These are phyloP conservation scores for Mycena belliarum DNA, from an alignment of 768 basidiomycete genomes.

Conservation along the genomic window DNA sequence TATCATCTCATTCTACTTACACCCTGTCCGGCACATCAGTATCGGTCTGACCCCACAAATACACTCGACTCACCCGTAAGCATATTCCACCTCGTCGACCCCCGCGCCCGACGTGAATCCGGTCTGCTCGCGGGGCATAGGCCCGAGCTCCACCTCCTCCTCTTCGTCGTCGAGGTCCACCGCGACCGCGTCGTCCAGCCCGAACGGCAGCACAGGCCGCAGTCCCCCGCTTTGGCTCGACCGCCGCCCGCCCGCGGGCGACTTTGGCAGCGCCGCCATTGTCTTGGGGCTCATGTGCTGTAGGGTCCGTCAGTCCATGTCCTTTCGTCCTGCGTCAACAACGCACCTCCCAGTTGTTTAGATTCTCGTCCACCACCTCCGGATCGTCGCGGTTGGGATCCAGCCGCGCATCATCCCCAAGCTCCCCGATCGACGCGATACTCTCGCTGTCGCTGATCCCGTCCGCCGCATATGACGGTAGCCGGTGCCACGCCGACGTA, in stretches of 20 bases:
- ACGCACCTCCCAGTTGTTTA: constrained; percentile 83
- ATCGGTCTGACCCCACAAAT: neutral
- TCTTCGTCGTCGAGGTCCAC: constrained; percentile 74
- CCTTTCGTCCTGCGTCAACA: too few species aligned
- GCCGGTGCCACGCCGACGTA: constrained; percentile 77
- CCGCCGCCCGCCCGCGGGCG: constrained; percentile 78
- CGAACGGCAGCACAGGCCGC: constrained; percentile 75
- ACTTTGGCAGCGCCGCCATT: constrained; percentile 90
- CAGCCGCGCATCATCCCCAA: constrained; percentile 77
- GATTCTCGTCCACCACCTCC: constrained; percentile 72
- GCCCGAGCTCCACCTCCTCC: constrained; percentile 71
- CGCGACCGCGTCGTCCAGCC: constrained; percentile 74
- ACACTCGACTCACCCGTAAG: constrained; percentile 64
- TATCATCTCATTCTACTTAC: constrained; percentile 42
- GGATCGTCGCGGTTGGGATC: constrained; percentile 62
- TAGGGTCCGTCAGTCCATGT: constrained; percentile 26
- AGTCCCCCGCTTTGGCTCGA: constrained; percentile 84
- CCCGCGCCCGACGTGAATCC: constrained; percentile 78
- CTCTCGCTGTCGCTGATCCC: constrained; percentile 94
- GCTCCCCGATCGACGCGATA: constrained; percentile 84
- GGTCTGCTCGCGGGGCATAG: constrained; percentile 72
- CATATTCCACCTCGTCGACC: constrained; percentile 89
- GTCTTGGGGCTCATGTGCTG: constrained; percentile 95
- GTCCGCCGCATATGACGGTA: constrained; percentile 80
- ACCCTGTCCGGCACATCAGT: neutral